Conservation (phyloP, 441 rosid species). For the Jatropha podagrica region DNA sequence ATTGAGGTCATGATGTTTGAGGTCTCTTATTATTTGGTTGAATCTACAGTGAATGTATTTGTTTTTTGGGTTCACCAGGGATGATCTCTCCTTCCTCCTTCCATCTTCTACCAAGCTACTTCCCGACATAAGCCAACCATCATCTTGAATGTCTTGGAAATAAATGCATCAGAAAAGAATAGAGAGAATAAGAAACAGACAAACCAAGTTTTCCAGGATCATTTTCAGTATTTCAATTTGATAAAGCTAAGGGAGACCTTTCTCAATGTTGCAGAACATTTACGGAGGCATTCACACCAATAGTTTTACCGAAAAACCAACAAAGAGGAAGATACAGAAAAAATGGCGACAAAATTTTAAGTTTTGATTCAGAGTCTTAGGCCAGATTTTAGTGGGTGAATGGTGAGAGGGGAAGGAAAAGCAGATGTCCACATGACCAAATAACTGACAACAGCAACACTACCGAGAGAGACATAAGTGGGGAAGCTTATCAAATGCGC, state of each 20-base stretch:
- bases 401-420: background rate
- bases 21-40: background rate
- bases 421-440: background rate
- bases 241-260: background rate
- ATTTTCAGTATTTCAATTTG: background rate
- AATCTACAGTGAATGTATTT: background rate
- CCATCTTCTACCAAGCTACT: background rate
- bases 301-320: background rate
- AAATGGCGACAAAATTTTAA: background rate
- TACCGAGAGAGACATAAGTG: background rate
- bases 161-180: background rate
- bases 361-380: background rate
- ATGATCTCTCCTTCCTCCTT: background rate
- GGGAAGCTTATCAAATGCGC: background rate
- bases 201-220: background rate
- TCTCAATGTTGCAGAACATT: background rate
- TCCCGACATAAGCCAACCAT: background rate
- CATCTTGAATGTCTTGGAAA: background rate
- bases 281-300: background rate
- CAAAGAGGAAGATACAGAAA: background rate
- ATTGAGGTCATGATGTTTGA: background rate
- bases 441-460: background rate
- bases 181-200: background rate
- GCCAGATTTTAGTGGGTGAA: background rate
- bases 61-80: background rate